phyloP scores from a whole-genome alignment of 768 basidiomycete species.

The Tephrocybe sp. region DNA sequence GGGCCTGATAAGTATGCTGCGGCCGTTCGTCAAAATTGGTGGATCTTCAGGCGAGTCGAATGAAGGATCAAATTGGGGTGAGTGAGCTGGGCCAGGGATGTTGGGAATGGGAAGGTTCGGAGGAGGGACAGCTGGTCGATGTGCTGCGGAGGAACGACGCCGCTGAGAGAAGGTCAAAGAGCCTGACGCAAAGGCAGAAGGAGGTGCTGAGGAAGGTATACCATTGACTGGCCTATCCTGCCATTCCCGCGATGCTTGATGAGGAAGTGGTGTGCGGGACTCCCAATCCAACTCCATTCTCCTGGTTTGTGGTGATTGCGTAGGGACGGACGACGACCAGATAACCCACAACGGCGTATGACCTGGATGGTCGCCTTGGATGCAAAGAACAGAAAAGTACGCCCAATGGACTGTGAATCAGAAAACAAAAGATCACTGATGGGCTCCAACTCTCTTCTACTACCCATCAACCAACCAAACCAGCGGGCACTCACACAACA shows the following conservation, averaged over 20 bases:
- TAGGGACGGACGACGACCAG: no score
- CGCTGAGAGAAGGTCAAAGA: slow-evolving; percentile 41
- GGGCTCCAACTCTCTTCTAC: slow-evolving; percentile 12
- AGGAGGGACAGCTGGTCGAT: slow-evolving; percentile 68
- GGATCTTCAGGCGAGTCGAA: slow-evolving; percentile 21
- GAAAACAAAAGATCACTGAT: slow-evolving; percentile 23
- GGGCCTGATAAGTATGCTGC: slow-evolving; percentile 29
- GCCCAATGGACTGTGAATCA: slow-evolving; percentile 11
- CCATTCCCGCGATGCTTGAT: slow-evolving; percentile 32
- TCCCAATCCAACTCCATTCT: slow-evolving; percentile 40
- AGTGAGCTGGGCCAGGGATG: slow-evolving; percentile 39
- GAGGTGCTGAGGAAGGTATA: slow-evolving; percentile 30
- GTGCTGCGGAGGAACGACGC: slow-evolving; percentile 67
- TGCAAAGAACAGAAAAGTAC: slow-evolving; percentile 9
- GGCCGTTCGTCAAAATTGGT: slow-evolving; percentile 20
- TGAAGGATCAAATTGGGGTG: slow-evolving; percentile 20
- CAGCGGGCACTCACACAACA: not conserved
- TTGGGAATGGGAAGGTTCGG: slow-evolving; percentile 74
- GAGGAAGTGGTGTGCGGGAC: slow-evolving; percentile 24
- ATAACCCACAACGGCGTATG: not conserved
- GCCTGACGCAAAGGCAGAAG: slow-evolving; percentile 23
- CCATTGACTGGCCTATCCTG: slow-evolving; percentile 29
- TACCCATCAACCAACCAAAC: slow-evolving; percentile 6
- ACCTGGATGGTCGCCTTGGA: slow-evolving; percentile 10
- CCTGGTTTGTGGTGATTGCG: slow-evolving; percentile 2